Evolutionary conservation across 2,329 filamentous ascomycete species (phyloP).

Genomic region (Pseudogymnoascus sp.): DNA sequence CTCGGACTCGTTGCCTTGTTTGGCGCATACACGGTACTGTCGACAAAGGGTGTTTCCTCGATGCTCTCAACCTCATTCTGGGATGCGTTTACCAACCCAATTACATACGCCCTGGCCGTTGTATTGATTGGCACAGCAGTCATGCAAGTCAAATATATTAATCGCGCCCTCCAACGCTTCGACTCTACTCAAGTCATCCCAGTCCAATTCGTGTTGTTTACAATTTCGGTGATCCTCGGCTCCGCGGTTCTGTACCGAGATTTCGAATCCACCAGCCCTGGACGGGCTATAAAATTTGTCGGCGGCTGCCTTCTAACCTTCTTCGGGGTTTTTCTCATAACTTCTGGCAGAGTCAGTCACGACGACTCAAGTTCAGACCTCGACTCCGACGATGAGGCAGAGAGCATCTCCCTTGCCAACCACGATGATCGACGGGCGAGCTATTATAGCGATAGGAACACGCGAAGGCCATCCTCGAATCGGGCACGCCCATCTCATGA

Average conservation of each 20-base stretch:
- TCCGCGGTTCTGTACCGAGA: constrained; percentile 91
- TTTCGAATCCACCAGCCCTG: constrained; percentile 71
- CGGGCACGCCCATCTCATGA: constrained; percentile 11
- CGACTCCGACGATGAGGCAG: constrained; percentile 52
- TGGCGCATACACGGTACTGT: constrained; percentile 92
- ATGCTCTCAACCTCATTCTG: constrained; percentile 87
- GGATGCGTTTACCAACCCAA: constrained; percentile 80
- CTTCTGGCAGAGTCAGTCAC: constrained; percentile 61
- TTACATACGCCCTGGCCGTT: constrained; percentile 78
- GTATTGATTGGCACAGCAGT: constrained; percentile 77
- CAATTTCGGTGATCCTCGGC: constrained; percentile 86
- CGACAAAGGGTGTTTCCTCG: constrained; percentile 93
- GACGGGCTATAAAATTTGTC: constrained; percentile 75
- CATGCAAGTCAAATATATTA: constrained; percentile 96
- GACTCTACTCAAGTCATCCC: constrained; percentile 97
- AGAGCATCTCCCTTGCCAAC: constrained; percentile 51
- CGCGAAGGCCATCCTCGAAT: constrained; percentile 10
- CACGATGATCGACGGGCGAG: constrained; percentile 35
- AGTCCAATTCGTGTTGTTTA: constrained; percentile 95
- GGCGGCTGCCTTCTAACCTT: constrained; percentile 90
- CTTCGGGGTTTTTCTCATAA: constrained; percentile 94
- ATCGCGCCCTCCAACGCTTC: constrained; percentile 81
- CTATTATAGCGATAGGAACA: constrained; percentile 12
- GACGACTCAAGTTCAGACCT: constrained; percentile 52
- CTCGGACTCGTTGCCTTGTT: constrained; percentile 88